phyloP scores from a whole-genome alignment of 169 alveolate genomes.

The Plasmodium vinckei region DNA sequence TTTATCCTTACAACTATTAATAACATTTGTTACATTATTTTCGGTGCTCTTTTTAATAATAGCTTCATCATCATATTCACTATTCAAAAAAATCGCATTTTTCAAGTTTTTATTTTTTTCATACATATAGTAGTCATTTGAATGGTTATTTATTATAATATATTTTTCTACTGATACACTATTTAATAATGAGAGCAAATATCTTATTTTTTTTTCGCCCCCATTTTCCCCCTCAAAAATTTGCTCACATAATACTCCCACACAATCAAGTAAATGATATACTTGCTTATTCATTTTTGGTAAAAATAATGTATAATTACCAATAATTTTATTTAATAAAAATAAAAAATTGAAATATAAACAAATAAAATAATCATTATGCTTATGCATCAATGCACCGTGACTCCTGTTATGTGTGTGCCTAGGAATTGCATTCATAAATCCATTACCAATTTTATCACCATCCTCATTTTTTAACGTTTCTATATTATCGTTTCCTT shows the following conservation, averaged over 20 bases:
- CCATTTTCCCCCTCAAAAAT: slow-evolving; percentile 32
- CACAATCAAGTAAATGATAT: slow-evolving; percentile 30
- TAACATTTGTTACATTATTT: neutral
- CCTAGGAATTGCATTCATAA: neutral
- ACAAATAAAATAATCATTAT: slow-evolving; percentile 51
- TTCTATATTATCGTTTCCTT: neutral
- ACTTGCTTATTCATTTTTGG: slow-evolving; percentile 20
- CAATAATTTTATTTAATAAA: slow-evolving; percentile 47
- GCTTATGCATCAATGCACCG: neutral
- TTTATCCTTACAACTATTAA: neutral
- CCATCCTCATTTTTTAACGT: neutral
- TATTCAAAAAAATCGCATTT: neutral
- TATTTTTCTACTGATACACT: slow-evolving; percentile 29
- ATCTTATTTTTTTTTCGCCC: slow-evolving; percentile 25
- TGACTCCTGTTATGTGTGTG: neutral
- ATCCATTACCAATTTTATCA: neutral
- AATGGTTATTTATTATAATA: neutral
- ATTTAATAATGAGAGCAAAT: slow-evolving; percentile 4
- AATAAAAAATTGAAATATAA: slow-evolving; percentile 31
- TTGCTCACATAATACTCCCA: slow-evolving; percentile 44
- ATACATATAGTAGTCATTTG: no score
- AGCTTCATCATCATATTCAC: neutral
- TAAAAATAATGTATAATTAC: slow-evolving; percentile 14
- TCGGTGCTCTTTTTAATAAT: neutral
- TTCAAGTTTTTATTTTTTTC: slow-evolving; percentile 4